Percentiles rank a stretch among this genome's conserved stretches.
Conservation (phyloP, 352 stramenopile genomes). For the Phytophthora uliginosa region DNA sequence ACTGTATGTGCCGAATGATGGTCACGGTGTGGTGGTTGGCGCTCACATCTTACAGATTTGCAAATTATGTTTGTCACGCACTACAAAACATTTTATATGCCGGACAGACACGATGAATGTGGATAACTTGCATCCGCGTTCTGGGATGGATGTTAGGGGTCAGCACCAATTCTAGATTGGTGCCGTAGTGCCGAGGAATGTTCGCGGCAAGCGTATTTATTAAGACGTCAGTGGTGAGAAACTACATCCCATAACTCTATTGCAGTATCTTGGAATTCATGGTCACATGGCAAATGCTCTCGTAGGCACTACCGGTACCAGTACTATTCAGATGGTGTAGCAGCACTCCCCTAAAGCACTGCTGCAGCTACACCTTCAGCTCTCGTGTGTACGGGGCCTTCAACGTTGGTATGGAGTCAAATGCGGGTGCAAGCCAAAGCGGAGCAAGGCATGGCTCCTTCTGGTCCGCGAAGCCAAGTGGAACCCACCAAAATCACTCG, state of each 20-base stretch:
- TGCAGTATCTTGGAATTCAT: too few species aligned
- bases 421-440: neutral
- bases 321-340: neutral
- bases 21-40: neutral
- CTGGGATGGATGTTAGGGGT: neutral
- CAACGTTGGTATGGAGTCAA: slow-evolving; percentile 3
- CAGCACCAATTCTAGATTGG: neutral
- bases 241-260: neutral
- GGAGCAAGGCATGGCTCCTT: neutral
- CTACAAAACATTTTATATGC: neutral
- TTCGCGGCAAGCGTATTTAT: neutral
- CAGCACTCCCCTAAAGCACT: neutral
- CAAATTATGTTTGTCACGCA: neutral
- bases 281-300: too few species aligned
- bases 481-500: slow-evolving; percentile 14
- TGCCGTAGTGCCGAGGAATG: neutral
- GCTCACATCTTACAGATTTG: neutral
- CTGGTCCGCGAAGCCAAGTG: slow-evolving; percentile 5
- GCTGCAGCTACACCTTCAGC: too few species aligned
- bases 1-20: neutral
- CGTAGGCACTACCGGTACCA: too few species aligned
- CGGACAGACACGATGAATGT: neutral
- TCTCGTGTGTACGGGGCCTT: neutral
- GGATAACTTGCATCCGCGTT: neutral
- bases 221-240: neutral